phyloP scores from a whole-genome alignment of 2,329 filamentous ascomycete genomes.

The Neodidymelliopsis sp. region DNA sequence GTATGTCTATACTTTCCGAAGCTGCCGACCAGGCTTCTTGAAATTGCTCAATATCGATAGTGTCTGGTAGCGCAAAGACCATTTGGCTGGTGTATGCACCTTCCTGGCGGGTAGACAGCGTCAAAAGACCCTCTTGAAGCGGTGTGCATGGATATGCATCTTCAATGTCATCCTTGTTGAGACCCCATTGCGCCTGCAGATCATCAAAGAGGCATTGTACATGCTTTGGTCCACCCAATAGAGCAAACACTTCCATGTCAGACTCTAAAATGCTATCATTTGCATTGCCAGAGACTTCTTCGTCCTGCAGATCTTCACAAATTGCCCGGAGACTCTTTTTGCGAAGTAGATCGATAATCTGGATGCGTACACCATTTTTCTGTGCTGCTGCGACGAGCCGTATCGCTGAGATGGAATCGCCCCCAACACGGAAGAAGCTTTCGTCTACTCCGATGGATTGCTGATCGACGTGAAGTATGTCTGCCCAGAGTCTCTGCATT shows the following conservation, averaged over 20 bases:
- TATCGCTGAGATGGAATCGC: slow-evolving; percentile 5
- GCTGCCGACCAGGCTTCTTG: slow-evolving; percentile 49
- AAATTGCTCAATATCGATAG: slow-evolving; percentile 32
- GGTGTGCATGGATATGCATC: slow-evolving; percentile 18
- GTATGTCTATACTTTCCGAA: not conserved
- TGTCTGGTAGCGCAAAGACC: slow-evolving; percentile 34
- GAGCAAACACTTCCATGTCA: no score
- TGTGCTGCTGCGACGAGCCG: not conserved
- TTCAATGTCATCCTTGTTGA: no score
- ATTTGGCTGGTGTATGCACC: slow-evolving; percentile 62
- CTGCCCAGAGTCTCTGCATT: not conserved
- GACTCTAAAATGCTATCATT: no score
- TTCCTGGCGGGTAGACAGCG: slow-evolving; percentile 38
- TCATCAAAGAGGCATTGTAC: no score
- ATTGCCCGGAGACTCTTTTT: no score
- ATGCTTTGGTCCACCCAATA: no score
- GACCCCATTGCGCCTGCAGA: no score
- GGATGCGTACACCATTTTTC: no score
- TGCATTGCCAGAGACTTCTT: no score
- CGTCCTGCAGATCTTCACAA: no score
- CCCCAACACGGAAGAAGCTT: slow-evolving; percentile 1
- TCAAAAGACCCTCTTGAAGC: slow-evolving; percentile 21
- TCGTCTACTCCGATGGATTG: not conserved
- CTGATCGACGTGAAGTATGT: not conserved
- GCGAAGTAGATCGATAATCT: no score